Evolutionary conservation across 495 filamentous ascomycete genomes (phyloP).

Genomic region (Tuber microsphaerosporum): DNA sequence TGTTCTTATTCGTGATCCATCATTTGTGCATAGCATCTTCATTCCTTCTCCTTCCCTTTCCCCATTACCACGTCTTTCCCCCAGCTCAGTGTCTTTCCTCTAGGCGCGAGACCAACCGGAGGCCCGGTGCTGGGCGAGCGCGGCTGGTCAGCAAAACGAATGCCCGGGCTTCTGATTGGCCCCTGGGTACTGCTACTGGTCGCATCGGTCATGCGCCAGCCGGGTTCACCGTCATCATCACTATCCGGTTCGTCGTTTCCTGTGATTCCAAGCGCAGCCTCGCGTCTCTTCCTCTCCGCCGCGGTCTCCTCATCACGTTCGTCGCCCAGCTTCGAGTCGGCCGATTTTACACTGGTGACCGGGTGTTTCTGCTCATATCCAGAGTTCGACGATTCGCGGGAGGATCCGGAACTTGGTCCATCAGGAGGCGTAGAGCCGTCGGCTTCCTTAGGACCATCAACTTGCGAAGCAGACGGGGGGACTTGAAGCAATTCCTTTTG

Average conservation of each 20-base stretch:
- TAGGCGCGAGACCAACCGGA: constrained; percentile 23
- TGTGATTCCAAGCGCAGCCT: constrained; percentile 71
- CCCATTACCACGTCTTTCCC: constrained; percentile 27
- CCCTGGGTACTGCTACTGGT: constrained; percentile 16
- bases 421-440: constrained; percentile 10
- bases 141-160: constrained; percentile 48
- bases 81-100: constrained; percentile 30
- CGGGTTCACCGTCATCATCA: constrained; percentile 42
- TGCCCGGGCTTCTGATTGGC: constrained; percentile 40
- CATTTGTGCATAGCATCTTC: constrained; percentile 6
- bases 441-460: constrained; percentile 24
- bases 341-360: background rate
- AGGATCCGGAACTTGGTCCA: constrained; percentile 23
- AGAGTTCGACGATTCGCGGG: constrained; percentile 17
- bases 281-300: constrained; percentile 71
- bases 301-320: constrained; percentile 58
- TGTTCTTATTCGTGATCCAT: background rate
- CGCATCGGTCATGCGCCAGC: constrained; percentile 10
- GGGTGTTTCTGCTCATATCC: background rate
- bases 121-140: constrained; percentile 5
- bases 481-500: constrained; percentile 32
- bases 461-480: constrained; percentile 34
- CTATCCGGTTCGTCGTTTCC: constrained; percentile 44
- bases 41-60: constrained; percentile 34
- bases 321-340: constrained; percentile 18